phyloP scores from a whole-genome alignment of 176 grass and related monocot species.

The Musa schizocarpa region DNA sequence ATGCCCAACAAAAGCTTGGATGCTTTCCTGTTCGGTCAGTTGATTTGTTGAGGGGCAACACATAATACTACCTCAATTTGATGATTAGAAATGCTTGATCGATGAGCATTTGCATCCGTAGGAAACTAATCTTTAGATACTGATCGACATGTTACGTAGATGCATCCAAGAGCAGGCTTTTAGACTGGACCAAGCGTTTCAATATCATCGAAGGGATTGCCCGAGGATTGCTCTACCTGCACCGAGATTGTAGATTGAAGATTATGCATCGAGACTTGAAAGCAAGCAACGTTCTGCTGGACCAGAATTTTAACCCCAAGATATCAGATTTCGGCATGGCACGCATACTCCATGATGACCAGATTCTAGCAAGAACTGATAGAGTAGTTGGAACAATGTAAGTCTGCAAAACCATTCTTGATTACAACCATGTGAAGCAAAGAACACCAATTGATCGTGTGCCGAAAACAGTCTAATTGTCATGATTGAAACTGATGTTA shows the following conservation, averaged over 20 bases:
- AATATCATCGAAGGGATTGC: slow-evolving; percentile 12
- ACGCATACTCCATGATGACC: neutral
- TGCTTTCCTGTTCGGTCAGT: neutral
- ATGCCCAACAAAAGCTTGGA: slow-evolving; percentile 15
- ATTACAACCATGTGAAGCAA: too few relatives aligned
- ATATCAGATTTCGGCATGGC: slow-evolving; percentile 18
- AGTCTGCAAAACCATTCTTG: neutral
- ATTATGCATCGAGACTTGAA: slow-evolving; percentile 20
- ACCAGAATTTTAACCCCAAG: neutral
- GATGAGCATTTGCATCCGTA: too few relatives aligned
- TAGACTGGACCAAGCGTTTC: slow-evolving; percentile 1
- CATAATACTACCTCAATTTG: neutral
- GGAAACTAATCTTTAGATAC: too few relatives aligned
- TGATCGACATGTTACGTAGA: neutral
- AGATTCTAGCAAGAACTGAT: neutral
- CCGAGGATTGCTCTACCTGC: slow-evolving; percentile 11
- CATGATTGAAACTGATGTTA: too few relatives aligned
- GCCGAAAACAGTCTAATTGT: too few relatives aligned
- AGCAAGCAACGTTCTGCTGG: slow-evolving; percentile 8
- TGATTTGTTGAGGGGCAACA: neutral
- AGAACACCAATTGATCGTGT: too few relatives aligned
- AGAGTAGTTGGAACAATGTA: slow-evolving; percentile 14
- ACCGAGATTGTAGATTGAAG: slow-evolving; percentile 6
- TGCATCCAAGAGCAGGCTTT: neutral
- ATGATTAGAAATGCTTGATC: neutral